phyloP scores from a whole-genome alignment of 106 monocot genomes.

The Chionographis japonica region DNA sequence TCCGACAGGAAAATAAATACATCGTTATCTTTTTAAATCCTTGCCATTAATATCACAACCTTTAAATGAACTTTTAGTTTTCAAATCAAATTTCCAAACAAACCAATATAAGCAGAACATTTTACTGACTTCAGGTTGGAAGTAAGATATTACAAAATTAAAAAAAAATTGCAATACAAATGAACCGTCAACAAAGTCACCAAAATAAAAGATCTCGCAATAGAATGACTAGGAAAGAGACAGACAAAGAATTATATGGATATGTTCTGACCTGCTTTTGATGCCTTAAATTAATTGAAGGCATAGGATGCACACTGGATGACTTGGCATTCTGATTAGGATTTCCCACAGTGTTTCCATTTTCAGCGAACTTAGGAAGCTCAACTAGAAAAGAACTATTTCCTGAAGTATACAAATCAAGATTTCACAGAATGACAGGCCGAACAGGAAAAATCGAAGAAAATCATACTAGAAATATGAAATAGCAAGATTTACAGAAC shows the following conservation, averaged over 20 bases:
- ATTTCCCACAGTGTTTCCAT: constrained; percentile 22
- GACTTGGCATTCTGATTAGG: constrained; percentile 24
- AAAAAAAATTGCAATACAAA: too few relatives aligned
- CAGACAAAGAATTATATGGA: neutral
- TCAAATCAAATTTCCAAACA: too few relatives aligned
- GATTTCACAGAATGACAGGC: neutral
- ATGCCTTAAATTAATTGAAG: constrained; percentile 9
- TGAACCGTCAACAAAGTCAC: too few relatives aligned
- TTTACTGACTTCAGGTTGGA: too few relatives aligned
- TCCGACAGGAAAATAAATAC: too few relatives aligned
- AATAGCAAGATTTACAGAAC: too few relatives aligned
- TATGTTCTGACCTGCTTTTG: constrained; percentile 13
- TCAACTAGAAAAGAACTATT: constrained; percentile 29
- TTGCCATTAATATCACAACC: too few relatives aligned
- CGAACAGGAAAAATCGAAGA: neutral
- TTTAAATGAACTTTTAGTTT: too few relatives aligned
- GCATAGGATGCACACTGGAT: constrained; percentile 38
- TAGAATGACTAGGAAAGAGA: neutral
- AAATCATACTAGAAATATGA: neutral
- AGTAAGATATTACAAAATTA: too few relatives aligned
- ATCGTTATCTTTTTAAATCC: too few relatives aligned
- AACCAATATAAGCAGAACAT: too few relatives aligned
- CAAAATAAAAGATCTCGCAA: neutral
- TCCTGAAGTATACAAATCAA: constrained; percentile 20
- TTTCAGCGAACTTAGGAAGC: constrained; percentile 28